Conservation (phyloP, 257 asterid genomes). For the Petrea volubilis region DNA sequence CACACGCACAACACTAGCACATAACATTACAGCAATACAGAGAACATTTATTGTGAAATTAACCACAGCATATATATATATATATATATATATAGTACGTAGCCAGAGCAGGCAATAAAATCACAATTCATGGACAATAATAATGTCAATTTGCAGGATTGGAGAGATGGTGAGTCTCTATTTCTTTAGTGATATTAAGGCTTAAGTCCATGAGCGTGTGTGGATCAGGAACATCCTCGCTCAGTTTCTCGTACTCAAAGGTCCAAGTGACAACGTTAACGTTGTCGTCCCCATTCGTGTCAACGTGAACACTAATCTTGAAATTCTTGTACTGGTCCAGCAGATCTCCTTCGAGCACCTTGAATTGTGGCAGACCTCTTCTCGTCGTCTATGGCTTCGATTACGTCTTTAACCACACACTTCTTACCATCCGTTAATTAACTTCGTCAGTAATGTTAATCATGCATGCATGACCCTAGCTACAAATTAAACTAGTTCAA, state of each 20-base stretch:
- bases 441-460: background rate
- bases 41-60: too few relatives aligned
- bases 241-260: conserved; percentile 41
- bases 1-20: too few relatives aligned
- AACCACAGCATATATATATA: too few relatives aligned
- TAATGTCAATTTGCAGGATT: background rate
- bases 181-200: conserved; percentile 23
- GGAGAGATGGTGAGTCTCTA: conserved; percentile 34
- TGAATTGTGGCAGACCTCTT: conserved; percentile 38
- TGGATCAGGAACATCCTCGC: conserved; percentile 37
- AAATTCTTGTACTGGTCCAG: conserved; percentile 41
- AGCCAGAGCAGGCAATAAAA: background rate
- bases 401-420: conserved; percentile 30
- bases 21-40: too few relatives aligned
- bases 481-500: too few relatives aligned
- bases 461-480: background rate
- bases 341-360: conserved; percentile 42
- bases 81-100: background rate
- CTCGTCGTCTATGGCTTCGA: conserved; percentile 38
- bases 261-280: conserved; percentile 42
- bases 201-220: conserved; percentile 24
- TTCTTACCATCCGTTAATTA: conserved; percentile 34
- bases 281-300: conserved; percentile 30
- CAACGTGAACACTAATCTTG: conserved; percentile 26
- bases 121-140: too few relatives aligned